Evolutionary conservation across 345 rosid species (phyloP).

Genomic region (Eucalyptus polybractea): DNA sequence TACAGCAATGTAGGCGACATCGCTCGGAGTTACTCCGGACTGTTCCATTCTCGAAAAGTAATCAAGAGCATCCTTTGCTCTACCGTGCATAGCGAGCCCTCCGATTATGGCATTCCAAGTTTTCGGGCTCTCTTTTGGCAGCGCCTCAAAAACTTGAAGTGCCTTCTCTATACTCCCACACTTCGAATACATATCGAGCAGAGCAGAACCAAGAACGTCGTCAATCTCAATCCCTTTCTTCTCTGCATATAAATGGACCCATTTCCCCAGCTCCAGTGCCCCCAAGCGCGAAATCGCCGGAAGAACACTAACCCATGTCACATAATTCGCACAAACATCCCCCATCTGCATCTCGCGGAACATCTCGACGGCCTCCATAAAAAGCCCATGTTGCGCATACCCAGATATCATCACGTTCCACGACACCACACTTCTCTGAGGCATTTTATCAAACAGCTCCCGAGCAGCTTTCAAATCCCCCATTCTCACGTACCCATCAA

Average conservation of each 20-base stretch:
- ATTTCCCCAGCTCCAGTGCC: slow-evolving; percentile 45
- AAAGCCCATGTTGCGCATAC: slow-evolving; percentile 44
- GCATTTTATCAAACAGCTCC: slow-evolving; percentile 39
- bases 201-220: slow-evolving; percentile 57
- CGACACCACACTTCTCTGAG: slow-evolving; percentile 36
- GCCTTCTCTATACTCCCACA: slow-evolving; percentile 63
- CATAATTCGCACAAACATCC: slow-evolving; percentile 30
- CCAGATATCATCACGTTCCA: slow-evolving; percentile 77
- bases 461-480: slow-evolving; percentile 35
- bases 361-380: slow-evolving; percentile 42
- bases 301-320: slow-evolving; percentile 60
- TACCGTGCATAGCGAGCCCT: slow-evolving; percentile 60
- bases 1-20: slow-evolving; percentile 43
- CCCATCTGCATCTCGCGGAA: slow-evolving; percentile 42
- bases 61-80: slow-evolving; percentile 38
- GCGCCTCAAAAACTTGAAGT: slow-evolving; percentile 34
- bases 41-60: slow-evolving; percentile 33
- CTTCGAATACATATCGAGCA: slow-evolving; percentile 70
- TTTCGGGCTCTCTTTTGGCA: slow-evolving; percentile 29
- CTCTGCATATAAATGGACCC: slow-evolving; percentile 58
- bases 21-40: slow-evolving; percentile 23
- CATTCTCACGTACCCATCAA: slow-evolving; percentile 43
- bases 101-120: slow-evolving; percentile 61
- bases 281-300: slow-evolving; percentile 51
- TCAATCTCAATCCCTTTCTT: slow-evolving; percentile 26